Evolutionary conservation across 2,329 filamentous ascomycete genomes (phyloP).

Genomic region (Diplodia scrobiculata): DNA sequence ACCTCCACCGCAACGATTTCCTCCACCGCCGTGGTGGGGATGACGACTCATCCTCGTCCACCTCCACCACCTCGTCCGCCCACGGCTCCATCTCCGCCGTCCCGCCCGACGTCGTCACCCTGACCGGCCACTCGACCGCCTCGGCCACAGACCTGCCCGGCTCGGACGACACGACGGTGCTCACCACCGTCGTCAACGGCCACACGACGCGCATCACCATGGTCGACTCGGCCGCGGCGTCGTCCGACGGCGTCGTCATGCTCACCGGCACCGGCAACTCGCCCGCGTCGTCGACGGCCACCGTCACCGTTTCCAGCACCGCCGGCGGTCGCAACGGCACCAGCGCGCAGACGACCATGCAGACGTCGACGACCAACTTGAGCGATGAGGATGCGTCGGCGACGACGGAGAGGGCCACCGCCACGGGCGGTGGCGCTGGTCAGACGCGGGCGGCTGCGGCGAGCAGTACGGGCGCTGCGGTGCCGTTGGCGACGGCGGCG

Average conservation of each 20-base stretch:
- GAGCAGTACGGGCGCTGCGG: slow-evolving; percentile 4
- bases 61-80: neutral
- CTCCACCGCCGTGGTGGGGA: neutral
- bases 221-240: neutral
- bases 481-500: slow-evolving; percentile 2
- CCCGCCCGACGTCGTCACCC: neutral
- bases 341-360: neutral
- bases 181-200: slow-evolving; percentile 5
- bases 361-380: neutral
- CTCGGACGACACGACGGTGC: neutral
- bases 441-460: neutral
- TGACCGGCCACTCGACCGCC: slow-evolving; percentile 1
- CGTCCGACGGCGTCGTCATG: neutral
- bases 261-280: neutral
- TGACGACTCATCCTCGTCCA: neutral
- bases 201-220: neutral
- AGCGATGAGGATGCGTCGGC: neutral
- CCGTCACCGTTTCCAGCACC: neutral
- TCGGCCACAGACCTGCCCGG: neutral
- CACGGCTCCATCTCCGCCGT: neutral
- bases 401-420: neutral
- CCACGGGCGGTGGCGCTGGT: neutral
- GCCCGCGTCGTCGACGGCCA: neutral
- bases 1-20: neutral
- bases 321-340: neutral